phyloP scores from a whole-genome alignment of 192 early-diverging fungal species.

The Tieghemiomyces parasiticus region DNA sequence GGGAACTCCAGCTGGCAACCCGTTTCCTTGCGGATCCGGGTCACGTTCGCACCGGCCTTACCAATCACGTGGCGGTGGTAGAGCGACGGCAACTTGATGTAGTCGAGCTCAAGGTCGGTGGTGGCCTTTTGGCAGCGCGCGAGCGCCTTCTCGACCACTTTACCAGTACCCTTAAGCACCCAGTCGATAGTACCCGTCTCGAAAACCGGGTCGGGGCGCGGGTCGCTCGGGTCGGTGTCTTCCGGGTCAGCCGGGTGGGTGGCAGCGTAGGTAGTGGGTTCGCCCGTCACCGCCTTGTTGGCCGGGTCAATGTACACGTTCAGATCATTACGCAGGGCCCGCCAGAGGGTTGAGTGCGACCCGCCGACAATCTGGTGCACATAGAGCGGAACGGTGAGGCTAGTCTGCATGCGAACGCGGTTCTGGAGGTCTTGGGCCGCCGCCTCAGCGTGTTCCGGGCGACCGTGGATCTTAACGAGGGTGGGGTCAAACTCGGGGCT shows the following conservation, averaged over 20 bases:
- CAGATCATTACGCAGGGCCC: constrained; percentile 41
- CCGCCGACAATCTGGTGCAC: constrained; percentile 39
- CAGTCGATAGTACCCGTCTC: constrained; percentile 22
- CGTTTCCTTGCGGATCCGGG: constrained; percentile 45
- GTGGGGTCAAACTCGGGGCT: constrained; percentile 14
- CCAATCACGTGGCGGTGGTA: constrained; percentile 61
- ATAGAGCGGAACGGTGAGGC: constrained; percentile 30
- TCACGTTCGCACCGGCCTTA: constrained; percentile 51
- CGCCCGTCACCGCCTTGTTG: constrained; percentile 14
- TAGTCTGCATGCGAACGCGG: constrained; percentile 34
- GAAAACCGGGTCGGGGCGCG: constrained; percentile 19
- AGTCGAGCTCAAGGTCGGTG: constrained; percentile 16
- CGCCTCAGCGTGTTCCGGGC: constrained; percentile 35
- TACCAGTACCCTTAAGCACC: constrained; percentile 11
- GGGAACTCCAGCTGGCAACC: constrained; percentile 49
- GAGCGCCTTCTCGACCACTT: constrained; percentile 15
- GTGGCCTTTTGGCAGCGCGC: constrained; percentile 10
- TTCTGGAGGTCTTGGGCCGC: constrained; percentile 26
- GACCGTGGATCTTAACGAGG: constrained; percentile 36
- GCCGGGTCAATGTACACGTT: constrained; percentile 39
- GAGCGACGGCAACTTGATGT: constrained; percentile 16
- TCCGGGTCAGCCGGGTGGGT: constrained; percentile 5
- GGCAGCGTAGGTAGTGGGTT: constrained; percentile 18
- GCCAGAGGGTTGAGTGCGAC: constrained; percentile 30
- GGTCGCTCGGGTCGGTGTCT: constrained; percentile 12